Evolutionary conservation across 2,329 filamentous ascomycete species (phyloP).

Genomic region (Beauveria sp.): DNA sequence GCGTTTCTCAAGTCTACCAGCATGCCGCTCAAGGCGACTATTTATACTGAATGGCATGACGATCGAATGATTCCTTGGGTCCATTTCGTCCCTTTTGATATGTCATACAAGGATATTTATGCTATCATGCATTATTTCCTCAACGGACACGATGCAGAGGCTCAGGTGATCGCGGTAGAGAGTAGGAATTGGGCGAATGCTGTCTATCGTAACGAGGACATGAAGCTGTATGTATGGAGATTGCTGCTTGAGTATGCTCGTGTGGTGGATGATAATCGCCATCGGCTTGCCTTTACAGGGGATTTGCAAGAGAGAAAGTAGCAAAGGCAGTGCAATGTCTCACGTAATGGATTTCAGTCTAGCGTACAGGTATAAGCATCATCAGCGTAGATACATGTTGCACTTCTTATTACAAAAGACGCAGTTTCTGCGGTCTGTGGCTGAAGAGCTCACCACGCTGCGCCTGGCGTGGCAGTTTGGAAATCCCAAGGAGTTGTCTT

Average conservation of each 20-base stretch:
- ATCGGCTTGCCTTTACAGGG: constrained; percentile 21
- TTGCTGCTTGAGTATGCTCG: constrained; percentile 39
- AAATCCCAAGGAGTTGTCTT: too few relatives aligned
- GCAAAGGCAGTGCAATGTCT: too few relatives aligned
- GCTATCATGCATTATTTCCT: constrained; percentile 46
- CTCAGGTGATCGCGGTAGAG: constrained; percentile 40
- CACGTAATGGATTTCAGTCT: too few relatives aligned
- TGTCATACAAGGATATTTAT: constrained; percentile 50
- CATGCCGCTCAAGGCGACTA: neutral
- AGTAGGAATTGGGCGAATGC: constrained; percentile 45
- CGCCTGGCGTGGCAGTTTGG: too few relatives aligned
- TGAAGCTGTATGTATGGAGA: constrained; percentile 47
- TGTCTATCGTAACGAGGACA: constrained; percentile 46
- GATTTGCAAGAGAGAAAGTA: constrained; percentile 15
- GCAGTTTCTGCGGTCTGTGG: too few relatives aligned
- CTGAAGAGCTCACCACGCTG: too few relatives aligned
- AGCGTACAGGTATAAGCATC: too few relatives aligned
- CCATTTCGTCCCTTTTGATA: constrained; percentile 57
- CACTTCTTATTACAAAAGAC: too few relatives aligned
- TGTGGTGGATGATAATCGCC: constrained; percentile 24
- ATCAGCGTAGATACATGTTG: too few relatives aligned
- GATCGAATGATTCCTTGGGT: constrained; percentile 51
- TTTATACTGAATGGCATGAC: constrained; percentile 31
- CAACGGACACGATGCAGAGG: constrained; percentile 32
- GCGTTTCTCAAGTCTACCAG: constrained; percentile 1